Evolutionary conservation across 2,329 filamentous ascomycete species (phyloP).

Genomic region (Exophiala aquamarina): DNA sequence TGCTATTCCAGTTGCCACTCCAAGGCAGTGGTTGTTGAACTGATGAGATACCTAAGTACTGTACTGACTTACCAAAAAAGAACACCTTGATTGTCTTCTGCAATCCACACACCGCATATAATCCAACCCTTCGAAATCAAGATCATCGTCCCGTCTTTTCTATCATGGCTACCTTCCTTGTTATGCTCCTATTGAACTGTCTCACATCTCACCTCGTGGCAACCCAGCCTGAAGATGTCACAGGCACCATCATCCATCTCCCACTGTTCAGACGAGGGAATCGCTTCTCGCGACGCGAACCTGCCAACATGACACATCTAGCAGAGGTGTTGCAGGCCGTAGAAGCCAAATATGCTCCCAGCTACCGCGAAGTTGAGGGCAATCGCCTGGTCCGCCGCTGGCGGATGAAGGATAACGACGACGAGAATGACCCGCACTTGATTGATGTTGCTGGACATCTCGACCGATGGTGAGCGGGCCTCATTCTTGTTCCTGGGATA

Average conservation of each 20-base stretch:
- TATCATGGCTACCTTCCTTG: neutral
- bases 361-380: slow-evolving; percentile 29
- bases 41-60: too few species aligned
- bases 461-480: slow-evolving; percentile 8
- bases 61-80: too few species aligned
- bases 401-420: slow-evolving; percentile 19
- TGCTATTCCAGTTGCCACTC: too few species aligned
- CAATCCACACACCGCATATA: too few species aligned
- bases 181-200: neutral
- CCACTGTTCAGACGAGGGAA: slow-evolving; percentile 22
- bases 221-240: neutral
- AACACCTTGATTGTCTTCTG: neutral
- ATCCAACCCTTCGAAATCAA: too few species aligned
- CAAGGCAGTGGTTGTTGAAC: too few species aligned
- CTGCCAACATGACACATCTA: slow-evolving; percentile 29
- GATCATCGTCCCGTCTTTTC: too few species aligned
- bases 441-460: slow-evolving; percentile 17
- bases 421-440: slow-evolving; percentile 21
- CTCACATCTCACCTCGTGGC: neutral
- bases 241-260: slow-evolving; percentile 14
- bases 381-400: slow-evolving; percentile 33
- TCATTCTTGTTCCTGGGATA: too few species aligned
- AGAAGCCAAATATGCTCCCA: slow-evolving; percentile 31
- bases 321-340: slow-evolving; percentile 21
- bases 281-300: slow-evolving; percentile 16